Base-by-base conservation (phyloP, 495 filamentous ascomycete genomes). In the Podospora tetraspora region DNA sequence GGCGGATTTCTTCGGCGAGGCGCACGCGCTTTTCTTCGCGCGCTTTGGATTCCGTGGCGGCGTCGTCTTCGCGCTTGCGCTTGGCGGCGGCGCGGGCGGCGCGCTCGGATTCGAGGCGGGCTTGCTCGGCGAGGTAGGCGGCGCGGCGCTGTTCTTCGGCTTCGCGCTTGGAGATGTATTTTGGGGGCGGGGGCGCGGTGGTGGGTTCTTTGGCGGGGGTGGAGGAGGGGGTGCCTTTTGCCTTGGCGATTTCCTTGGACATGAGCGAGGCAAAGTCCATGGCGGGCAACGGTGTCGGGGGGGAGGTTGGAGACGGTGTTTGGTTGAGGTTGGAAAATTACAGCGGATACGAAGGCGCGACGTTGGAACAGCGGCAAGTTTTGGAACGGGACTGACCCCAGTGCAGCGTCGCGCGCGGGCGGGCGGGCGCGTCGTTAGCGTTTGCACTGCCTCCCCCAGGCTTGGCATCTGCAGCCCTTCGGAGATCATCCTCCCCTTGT, bases 221-320 rank as follows among this genome's bases (percentile, higher is more conserved):
- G 21, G 68, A 19, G 58, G 68, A 19, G 58, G 58, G 13, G 69
- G 80, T 74, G 68, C 82, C 75, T 78, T 91, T 91, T 70, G 87
- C 82, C 76, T 96, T 92, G 72, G 91, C 85, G 77, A 97, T 96
- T 78, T 96, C 91, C 68, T 90, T 88, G 72, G 90, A 87, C 91
- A 99, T 94, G 57, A 99, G 83, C 11, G 92, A 84, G 61, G 92
- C 92, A 84, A 99, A 97, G 78, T 99, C 93, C 95, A 99, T 99
- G 52, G 58, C 74, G 74, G 81, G 25, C 2, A n/a, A 3, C 52
- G 60, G 34, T 70, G 9, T 34, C 4, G n/a, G 0, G n/a, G 8
- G 24, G 23, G 19, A 25, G 25, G 25, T 25, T 3, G 25, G 34
- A n/a, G 8, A 23, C 19, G 62, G 32, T 32, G 61, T 22, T 52